Evolutionary conservation across 352 stramenopile species (phyloP).

Genomic region (Phytophthora aleatoria): DNA sequence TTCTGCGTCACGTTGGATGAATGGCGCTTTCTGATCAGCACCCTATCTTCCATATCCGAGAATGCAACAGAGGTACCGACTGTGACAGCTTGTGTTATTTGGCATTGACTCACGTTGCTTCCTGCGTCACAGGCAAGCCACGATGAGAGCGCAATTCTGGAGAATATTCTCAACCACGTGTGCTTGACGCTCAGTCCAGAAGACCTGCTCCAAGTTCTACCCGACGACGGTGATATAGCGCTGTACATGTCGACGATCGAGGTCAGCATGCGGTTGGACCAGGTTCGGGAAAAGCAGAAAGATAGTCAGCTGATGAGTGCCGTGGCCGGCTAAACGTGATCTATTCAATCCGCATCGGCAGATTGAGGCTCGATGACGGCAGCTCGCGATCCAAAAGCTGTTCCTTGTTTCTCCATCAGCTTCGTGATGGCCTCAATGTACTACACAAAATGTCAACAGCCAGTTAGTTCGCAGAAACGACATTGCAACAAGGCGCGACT

Average conservation of each 20-base stretch:
- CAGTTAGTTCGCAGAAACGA: not conserved
- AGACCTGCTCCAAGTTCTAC: constrained; percentile 78
- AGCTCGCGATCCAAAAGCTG: constrained; percentile 32
- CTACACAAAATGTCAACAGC: constrained; percentile 28
- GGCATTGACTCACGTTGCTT: constrained; percentile 5
- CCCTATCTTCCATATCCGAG: constrained; percentile 52
- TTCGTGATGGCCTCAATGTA: constrained; percentile 75
- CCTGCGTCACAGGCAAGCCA: constrained; percentile 3
- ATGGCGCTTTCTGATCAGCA: constrained; percentile 78
- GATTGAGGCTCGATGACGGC: constrained; percentile 22
- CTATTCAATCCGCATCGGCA: constrained; percentile 25
- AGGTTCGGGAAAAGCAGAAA: constrained; percentile 40
- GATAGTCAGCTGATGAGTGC: constrained; percentile 23
- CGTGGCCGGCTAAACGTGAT: constrained; percentile 16
- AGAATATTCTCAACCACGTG: constrained; percentile 70
- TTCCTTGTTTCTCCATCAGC: constrained; percentile 59
- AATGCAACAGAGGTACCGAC: constrained; percentile 38
- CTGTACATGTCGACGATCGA: constrained; percentile 82
- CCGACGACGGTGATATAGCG: constrained; percentile 74
- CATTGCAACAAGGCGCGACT: constrained; percentile 11
- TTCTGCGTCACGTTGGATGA: constrained; percentile 75
- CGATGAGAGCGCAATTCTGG: constrained; percentile 54
- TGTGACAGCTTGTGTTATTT: constrained; percentile 7
- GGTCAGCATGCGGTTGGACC: constrained; percentile 57
- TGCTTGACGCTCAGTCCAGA: constrained; percentile 74